These are phyloP conservation scores for Tephrocybe sp. DNA, from an alignment of 768 basidiomycete species.

Conservation along the genomic window DNA sequence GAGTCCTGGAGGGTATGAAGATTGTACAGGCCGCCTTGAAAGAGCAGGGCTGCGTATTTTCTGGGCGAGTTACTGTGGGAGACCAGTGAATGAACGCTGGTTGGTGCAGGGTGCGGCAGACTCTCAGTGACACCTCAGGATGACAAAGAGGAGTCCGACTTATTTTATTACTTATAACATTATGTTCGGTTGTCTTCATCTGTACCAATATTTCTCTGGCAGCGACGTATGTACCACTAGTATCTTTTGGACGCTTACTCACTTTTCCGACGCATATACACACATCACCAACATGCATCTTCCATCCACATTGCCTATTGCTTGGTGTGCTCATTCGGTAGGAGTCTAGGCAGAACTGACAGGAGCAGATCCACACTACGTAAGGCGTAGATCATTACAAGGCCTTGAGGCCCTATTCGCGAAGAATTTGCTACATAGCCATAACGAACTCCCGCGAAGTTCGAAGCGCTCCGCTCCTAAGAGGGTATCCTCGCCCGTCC, in stretches of 20 bases:
- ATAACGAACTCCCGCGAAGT: no score
- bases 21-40: slow-evolving; percentile 40
- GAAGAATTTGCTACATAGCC: no score
- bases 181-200: slow-evolving; percentile 1
- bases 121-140: no score
- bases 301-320: not conserved
- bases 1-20: slow-evolving; percentile 67
- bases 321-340: not conserved
- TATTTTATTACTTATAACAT: slow-evolving; percentile 15
- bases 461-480: no score
- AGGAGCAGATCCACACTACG: no score
- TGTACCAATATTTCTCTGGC: slow-evolving; percentile 3
- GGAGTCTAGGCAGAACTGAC: not conserved
- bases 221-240: not conserved
- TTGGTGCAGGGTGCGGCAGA: no score
- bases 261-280: not conserved
- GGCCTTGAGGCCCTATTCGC: no score
- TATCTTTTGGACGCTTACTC: slow-evolving; percentile 4
- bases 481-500: no score
- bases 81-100: not conserved
- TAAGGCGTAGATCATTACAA: no score
- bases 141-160: not conserved
- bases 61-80: slow-evolving; percentile 1
- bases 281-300: not conserved
- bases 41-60: slow-evolving; percentile 26